Conservation (phyloP, 1,284 basidiomycete genomes). For the Somion occarium region DNA sequence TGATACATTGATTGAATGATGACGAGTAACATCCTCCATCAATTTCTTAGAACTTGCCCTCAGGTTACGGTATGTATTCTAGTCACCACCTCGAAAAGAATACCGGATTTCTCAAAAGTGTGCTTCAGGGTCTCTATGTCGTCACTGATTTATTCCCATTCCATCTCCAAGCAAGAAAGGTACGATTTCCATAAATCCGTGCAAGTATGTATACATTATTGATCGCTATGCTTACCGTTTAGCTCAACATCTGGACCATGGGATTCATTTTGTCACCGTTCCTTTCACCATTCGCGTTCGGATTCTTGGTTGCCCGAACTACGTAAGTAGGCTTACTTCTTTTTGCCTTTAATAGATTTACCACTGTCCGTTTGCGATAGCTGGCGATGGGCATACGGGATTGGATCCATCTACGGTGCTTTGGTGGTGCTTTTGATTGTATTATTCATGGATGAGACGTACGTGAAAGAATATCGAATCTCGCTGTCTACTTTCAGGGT, state of each 20-base stretch:
- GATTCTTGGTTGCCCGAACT: slow-evolving; percentile 60
- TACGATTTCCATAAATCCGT: slow-evolving; percentile 14
- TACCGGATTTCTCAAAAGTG: too few relatives aligned
- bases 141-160: slow-evolving; percentile 72
- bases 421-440: slow-evolving; percentile 54
- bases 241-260: slow-evolving; percentile 71
- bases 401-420: slow-evolving; percentile 54
- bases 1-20: neutral
- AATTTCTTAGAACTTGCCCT: slow-evolving; percentile 49
- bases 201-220: neutral
- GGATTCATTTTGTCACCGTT: slow-evolving; percentile 66
- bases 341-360: neutral
- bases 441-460: slow-evolving; percentile 65
- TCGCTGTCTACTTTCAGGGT: too few relatives aligned
- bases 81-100: neutral
- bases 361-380: slow-evolving; percentile 21
- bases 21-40: too few relatives aligned
- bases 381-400: slow-evolving; percentile 73
- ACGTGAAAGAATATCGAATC: slow-evolving; percentile 16
- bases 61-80: slow-evolving; percentile 55
- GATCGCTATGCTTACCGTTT: neutral
- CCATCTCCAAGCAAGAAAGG: slow-evolving; percentile 71
- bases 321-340: slow-evolving; percentile 29
- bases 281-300: slow-evolving; percentile 64
- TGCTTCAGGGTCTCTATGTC: slow-evolving; percentile 52